Conservation (phyloP, 768 basidiomycete species). For the Boletus rubroflammeus region DNA sequence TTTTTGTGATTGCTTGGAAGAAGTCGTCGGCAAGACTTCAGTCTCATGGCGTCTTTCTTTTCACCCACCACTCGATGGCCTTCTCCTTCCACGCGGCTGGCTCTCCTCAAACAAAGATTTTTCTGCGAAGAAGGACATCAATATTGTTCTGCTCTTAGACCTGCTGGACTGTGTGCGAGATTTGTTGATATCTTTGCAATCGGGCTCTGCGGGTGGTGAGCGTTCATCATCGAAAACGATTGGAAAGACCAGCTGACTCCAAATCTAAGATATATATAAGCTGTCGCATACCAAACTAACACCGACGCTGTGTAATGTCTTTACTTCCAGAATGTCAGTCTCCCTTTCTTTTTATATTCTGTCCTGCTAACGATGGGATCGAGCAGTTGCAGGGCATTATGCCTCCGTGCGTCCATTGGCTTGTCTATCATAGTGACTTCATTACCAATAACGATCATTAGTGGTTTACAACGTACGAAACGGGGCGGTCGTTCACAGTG, state of each 20-base stretch:
- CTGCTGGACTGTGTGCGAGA: constrained; percentile 19
- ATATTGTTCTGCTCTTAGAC: background rate
- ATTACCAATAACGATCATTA: background rate
- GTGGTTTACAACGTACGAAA: constrained; percentile 27
- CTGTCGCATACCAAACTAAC: constrained; percentile 7
- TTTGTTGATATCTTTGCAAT: no score
- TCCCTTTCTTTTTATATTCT: no score
- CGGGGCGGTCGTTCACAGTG: background rate
- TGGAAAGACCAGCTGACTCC: no score
- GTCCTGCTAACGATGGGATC: background rate
- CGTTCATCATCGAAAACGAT: no score
- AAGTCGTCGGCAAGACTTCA: constrained; percentile 40
- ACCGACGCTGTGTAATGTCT: constrained; percentile 31
- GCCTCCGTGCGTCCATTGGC: constrained; percentile 35
- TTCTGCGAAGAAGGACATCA: constrained; percentile 11
- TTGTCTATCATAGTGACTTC: background rate
- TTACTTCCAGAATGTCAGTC: constrained; percentile 45
- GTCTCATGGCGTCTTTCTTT: constrained; percentile 31
- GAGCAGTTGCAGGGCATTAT: constrained; percentile 44
- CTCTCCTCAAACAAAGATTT: constrained; percentile 23
- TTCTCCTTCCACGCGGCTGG: constrained; percentile 57
- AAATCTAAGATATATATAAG: background rate
- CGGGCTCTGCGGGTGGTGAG: no score
- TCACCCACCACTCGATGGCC: constrained; percentile 34
- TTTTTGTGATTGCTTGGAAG: constrained; percentile 52